A percentile compares a stretch with the other conserved stretches of the same genome.
phyloP scores from a whole-genome alignment of 2,329 filamentous ascomycete genomes.

The Aschersonia sp. region DNA sequence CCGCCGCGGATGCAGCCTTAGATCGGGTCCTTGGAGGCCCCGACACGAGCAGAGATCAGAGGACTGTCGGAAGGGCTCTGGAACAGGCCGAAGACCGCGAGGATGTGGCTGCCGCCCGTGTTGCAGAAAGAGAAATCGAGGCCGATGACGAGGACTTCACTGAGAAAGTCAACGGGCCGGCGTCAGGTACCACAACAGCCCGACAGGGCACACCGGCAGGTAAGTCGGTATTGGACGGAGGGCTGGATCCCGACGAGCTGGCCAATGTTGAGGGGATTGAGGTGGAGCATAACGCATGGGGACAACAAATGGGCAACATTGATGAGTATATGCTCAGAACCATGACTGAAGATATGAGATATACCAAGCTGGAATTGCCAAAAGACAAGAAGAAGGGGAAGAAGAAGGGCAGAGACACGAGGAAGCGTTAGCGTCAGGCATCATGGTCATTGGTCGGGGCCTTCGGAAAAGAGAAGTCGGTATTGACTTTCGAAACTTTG shows the following conservation, averaged over 20 bases:
- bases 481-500: no score
- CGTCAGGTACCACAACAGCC: constrained; percentile 34
- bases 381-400: constrained; percentile 51
- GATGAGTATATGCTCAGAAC: constrained; percentile 63
- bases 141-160: constrained; percentile 77
- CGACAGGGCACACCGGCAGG: constrained; percentile 35
- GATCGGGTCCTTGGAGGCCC: constrained; percentile 65
- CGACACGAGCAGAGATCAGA: constrained; percentile 45
- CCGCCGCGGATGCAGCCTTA: constrained; percentile 69
- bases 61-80: constrained; percentile 54
- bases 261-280: constrained; percentile 15
- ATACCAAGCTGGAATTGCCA: constrained; percentile 46
- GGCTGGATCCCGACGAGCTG: constrained; percentile 15
- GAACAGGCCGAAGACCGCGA: constrained; percentile 87
- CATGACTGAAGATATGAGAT: constrained; percentile 48
- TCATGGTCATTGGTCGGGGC: no score
- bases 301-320: constrained; percentile 42
- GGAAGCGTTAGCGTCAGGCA: constrained; percentile 23
- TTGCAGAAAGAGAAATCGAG: constrained; percentile 78
- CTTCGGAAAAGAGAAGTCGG: no score
- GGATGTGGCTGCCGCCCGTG: constrained; percentile 74
- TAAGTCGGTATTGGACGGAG: constrained; percentile 18
- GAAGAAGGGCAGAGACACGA: constrained; percentile 42
- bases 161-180: constrained; percentile 37
- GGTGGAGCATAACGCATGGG: constrained; percentile 44